Percentiles rank a stretch among this genome's conserved stretches.
These are phyloP conservation scores for Lactarius indigo DNA, from an alignment of 768 basidiomycete species.

Conservation along the genomic window DNA sequence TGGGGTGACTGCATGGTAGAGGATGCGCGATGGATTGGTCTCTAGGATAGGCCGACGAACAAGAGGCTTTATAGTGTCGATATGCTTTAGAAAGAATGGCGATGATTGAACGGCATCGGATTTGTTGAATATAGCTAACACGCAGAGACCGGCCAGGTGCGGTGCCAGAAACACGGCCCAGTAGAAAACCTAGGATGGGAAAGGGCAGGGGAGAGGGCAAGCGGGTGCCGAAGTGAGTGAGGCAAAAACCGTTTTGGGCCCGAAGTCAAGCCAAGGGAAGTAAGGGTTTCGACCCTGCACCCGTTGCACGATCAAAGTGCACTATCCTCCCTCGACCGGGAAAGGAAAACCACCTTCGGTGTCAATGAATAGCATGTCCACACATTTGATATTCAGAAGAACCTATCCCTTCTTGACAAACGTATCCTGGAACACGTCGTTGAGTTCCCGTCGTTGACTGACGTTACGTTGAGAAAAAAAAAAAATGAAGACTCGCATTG, in stretches of 20 bases:
- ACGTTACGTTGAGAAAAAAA: conserved; percentile 14
- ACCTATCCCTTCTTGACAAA: conserved; percentile 9
- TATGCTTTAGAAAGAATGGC: conserved; percentile 10
- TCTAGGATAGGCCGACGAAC: conserved; percentile 5
- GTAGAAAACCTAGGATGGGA: conserved; percentile 11
- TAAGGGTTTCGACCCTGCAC: conserved; percentile 19
- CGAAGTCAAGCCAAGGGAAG: conserved; percentile 18
- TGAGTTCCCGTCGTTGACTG: conserved; percentile 1
- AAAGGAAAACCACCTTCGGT: conserved; percentile 20
- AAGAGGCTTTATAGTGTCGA: conserved; percentile 20
- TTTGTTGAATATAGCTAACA: conserved; percentile 19
- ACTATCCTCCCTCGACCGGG: background rate
- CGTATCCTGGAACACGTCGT: background rate
- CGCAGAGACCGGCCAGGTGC: conserved; percentile 18
- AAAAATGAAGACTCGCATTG: conserved; percentile 14
- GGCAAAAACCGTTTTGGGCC: conserved; percentile 18
- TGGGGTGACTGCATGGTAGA: conserved; percentile 22
- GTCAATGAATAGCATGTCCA: conserved; percentile 5
- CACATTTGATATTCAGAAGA: conserved; percentile 18
- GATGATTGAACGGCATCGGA: conserved; percentile 23
- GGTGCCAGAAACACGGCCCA: conserved; percentile 19
- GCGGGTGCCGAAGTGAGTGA: conserved; percentile 13
- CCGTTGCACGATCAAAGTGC: conserved; percentile 17
- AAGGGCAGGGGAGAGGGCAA: conserved; percentile 17
- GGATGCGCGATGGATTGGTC: conserved; percentile 12